These are phyloP conservation scores for Suillus discolor DNA, from an alignment of 768 basidiomycete species.

Conservation along the genomic window DNA sequence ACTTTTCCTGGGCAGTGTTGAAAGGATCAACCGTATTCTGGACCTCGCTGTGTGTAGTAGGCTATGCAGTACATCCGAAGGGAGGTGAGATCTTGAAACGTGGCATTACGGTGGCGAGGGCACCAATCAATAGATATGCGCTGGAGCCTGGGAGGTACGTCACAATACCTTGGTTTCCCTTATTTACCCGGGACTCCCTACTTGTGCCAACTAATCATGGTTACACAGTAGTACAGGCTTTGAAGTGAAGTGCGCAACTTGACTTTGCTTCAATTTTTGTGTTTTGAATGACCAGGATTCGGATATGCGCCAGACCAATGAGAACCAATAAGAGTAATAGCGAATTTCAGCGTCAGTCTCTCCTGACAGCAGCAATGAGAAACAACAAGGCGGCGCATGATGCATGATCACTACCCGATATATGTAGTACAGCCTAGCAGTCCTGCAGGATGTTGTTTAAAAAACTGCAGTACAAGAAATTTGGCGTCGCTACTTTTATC, in stretches of 20 bases:
- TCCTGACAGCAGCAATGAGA: too few relatives aligned
- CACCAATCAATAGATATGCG: constrained; percentile 2
- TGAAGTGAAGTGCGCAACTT: neutral
- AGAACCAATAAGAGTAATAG: neutral
- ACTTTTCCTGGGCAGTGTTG: neutral
- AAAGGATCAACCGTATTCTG: constrained; percentile 3
- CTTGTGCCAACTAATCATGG: neutral
- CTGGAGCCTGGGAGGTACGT: neutral
- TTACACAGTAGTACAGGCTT: neutral
- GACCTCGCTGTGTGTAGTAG: neutral
- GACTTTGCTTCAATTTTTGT: neutral
- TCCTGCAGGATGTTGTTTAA: too few relatives aligned
- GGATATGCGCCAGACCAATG: neutral
- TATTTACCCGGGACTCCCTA: neutral
- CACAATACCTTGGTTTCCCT: neutral
- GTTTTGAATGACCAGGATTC: neutral
- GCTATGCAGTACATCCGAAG: neutral
- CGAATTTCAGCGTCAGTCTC: too few relatives aligned
- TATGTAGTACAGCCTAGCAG: too few relatives aligned
- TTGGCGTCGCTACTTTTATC: too few relatives aligned
- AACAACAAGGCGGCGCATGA: too few relatives aligned
- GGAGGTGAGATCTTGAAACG: neutral
- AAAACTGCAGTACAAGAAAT: too few relatives aligned
- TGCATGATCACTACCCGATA: too few relatives aligned
- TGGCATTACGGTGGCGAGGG: neutral